phyloP scores from a whole-genome alignment of 768 basidiomycete genomes.

The Agaricus subrufescens region DNA sequence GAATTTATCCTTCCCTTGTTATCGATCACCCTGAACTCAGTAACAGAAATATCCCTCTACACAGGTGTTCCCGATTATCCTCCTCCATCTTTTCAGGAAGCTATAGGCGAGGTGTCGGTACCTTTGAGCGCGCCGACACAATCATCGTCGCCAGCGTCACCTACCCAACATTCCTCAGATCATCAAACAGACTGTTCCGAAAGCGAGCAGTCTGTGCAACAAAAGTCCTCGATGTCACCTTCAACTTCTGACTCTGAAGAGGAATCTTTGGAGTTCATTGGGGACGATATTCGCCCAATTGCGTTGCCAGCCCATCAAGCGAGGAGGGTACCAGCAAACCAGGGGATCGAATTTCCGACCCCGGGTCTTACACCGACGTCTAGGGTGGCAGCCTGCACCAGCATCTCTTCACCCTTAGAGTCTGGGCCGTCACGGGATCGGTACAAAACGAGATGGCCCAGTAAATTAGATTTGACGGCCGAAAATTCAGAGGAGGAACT shows the following conservation, averaged over 20 bases:
- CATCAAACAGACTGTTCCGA: slow-evolving; percentile 8
- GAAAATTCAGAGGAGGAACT: background rate
- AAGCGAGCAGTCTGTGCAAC: background rate
- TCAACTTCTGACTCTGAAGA: slow-evolving; percentile 41
- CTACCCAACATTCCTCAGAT: background rate
- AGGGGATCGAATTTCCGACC: slow-evolving; percentile 27
- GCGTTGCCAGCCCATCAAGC: slow-evolving; percentile 31
- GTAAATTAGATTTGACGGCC: slow-evolving; percentile 1
- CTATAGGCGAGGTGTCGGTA: slow-evolving; percentile 28
- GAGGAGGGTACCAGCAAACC: slow-evolving; percentile 25
- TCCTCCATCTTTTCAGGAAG: slow-evolving; percentile 75
- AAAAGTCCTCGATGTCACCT: slow-evolving; percentile 11
- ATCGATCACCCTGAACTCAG: background rate
- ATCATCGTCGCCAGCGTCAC: slow-evolving; percentile 22
- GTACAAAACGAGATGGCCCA: background rate
- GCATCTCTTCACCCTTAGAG: background rate
- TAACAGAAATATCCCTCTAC: slow-evolving; percentile 10
- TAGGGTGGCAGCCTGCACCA: slow-evolving; percentile 2
- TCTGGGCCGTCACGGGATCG: background rate
- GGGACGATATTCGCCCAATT: slow-evolving; percentile 31
- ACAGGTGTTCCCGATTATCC: slow-evolving; percentile 58
- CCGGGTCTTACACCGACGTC: slow-evolving; percentile 13
- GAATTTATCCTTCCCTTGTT: slow-evolving; percentile 5
- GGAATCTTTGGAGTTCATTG: slow-evolving; percentile 47
- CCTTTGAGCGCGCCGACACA: slow-evolving; percentile 22